Base-by-base conservation (phyloP, 2,329 filamentous ascomycete species). In the Leptoxyphium fumago region DNA sequence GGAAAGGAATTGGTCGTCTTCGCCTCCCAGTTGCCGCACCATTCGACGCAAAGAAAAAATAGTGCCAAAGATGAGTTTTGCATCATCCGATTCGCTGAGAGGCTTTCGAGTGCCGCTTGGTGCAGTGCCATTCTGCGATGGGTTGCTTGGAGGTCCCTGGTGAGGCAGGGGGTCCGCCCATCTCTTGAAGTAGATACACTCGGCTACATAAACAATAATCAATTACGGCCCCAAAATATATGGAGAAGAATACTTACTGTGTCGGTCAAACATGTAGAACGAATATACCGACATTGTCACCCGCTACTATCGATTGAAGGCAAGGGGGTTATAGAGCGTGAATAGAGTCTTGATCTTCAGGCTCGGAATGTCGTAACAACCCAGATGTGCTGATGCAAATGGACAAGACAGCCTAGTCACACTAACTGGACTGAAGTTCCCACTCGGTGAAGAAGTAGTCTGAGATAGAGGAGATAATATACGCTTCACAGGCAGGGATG, bases 251-350 rank as follows among this genome's bases (percentile, higher is more conserved):
- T 41, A 59, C 76, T 61, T 74, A 95, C 91, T 94, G 67, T 98
- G 91, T 52, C 91, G 82, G 69, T 98, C 91, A 64, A 98, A 98
- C 61, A 98, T 95, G 73, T 94, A 94, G 68, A 98, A 94, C 47
- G 87, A 88, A 69, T 93, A 96, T 36, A 36, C 15, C 15, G 32
- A 36, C 32, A 36, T 36, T 36, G 32, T 36, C 21, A 26, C 21
- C 21, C 21, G 21, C 21, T 26, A 26, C 21, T 26, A 7, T 26
- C 3, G 21, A 26, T 26, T 26, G 21, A 3, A 26, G 21, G 21
- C 21, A 26, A 26, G 3, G 21, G 21, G 3, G 3, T 26, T 26
- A 26, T 26, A 26, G 21, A 26, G 21, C 7, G 21, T 26, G 21
- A 26, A 7, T 26, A 3, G 21, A 26, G 21, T 29, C 32, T 40